Evolutionary conservation across 1,284 basidiomycete genomes (phyloP).

Genomic region (Sporisorium sorghi): DNA sequence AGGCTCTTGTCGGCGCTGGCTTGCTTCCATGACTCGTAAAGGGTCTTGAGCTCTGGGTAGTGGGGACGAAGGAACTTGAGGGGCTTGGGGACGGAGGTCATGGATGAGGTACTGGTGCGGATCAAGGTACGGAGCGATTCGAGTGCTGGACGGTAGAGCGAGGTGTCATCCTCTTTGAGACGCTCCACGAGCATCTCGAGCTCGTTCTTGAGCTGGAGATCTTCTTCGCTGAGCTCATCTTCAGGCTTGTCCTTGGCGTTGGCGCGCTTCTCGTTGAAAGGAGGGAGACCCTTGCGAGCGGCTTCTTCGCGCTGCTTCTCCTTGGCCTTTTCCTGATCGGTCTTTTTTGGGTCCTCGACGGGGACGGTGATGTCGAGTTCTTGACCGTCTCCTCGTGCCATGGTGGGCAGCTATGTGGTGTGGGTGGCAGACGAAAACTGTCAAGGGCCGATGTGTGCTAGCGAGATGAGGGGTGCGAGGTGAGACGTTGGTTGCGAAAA

Average conservation of each 20-base stretch:
- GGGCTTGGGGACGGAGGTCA: slow-evolving; percentile 99
- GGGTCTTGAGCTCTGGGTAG: slow-evolving; percentile 80
- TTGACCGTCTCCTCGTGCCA: slow-evolving; percentile 54
- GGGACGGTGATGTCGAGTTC: slow-evolving; percentile 54
- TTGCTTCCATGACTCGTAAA: slow-evolving; percentile 60
- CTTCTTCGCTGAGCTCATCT: slow-evolving; percentile 88
- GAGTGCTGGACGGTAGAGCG: slow-evolving; percentile 87
- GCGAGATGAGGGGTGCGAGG: too few species aligned
- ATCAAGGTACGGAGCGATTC: slow-evolving; percentile 95
- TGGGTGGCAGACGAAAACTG: background rate
- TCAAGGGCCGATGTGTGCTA: slow-evolving; percentile 6
- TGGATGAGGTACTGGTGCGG: slow-evolving; percentile 94
- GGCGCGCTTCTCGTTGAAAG: slow-evolving; percentile 32
- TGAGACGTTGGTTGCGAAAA: too few species aligned
- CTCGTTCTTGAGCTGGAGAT: slow-evolving; percentile 91
- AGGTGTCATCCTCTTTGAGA: slow-evolving; percentile 86
- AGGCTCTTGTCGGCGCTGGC: slow-evolving; percentile 76
- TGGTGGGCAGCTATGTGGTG: slow-evolving; percentile 22
- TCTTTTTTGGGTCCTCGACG: slow-evolving; percentile 46
- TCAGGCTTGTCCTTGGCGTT: slow-evolving; percentile 74
- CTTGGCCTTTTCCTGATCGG: slow-evolving; percentile 53
- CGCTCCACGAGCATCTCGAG: slow-evolving; percentile 97
- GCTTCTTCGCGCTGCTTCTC: slow-evolving; percentile 52
- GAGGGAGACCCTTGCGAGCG: slow-evolving; percentile 46
- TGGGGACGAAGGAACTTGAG: slow-evolving; percentile 97